These are phyloP conservation scores for Leishmania martiniquensis DNA, from an alignment of 208 protist species.

Conservation along the genomic window DNA sequence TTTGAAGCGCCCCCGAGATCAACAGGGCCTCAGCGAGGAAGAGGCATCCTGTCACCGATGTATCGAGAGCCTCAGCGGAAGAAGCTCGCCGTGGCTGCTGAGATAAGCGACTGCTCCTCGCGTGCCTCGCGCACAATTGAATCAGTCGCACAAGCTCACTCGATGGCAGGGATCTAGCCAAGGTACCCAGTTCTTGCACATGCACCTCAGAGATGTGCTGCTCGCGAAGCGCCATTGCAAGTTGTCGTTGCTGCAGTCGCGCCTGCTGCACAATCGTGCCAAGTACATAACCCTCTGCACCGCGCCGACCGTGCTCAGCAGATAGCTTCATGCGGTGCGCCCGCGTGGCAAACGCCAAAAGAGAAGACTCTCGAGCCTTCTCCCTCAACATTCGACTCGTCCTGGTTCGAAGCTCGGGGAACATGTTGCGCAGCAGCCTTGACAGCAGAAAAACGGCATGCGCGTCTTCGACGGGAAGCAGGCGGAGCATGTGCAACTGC, in stretches of 20 bases:
- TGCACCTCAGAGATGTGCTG: conserved; percentile 46
- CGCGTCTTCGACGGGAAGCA: conserved; percentile 33
- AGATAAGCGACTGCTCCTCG: background rate
- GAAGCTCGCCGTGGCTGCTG: background rate
- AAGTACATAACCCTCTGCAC: conserved; percentile 48
- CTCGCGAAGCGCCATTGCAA: conserved; percentile 62
- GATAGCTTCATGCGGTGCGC: conserved; percentile 61
- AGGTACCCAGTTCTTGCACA: conserved; percentile 28
- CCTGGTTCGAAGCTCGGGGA: conserved; percentile 74
- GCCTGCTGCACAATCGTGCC: conserved; percentile 63
- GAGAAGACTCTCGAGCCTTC: conserved; percentile 59
- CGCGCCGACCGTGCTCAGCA: conserved; percentile 26
- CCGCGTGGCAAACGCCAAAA: conserved; percentile 77
- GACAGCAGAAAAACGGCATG: conserved; percentile 32
- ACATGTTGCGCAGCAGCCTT: conserved; percentile 51
- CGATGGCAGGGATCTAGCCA: conserved; percentile 32
- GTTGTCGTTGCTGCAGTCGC: conserved; percentile 75
- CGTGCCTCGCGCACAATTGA: conserved; percentile 37
- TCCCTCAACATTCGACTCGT: conserved; percentile 56
- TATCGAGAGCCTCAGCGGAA: conserved; percentile 16
- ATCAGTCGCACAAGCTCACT: conserved; percentile 48
- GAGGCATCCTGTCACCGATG: conserved; percentile 46
- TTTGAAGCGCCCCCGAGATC: conserved; percentile 16
- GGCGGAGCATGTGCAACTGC: conserved; percentile 48
- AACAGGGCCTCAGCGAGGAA: conserved; percentile 62